Conservation (phyloP, 2,329 filamentous ascomycete genomes). For the Calcarisporium arbuscula region DNA sequence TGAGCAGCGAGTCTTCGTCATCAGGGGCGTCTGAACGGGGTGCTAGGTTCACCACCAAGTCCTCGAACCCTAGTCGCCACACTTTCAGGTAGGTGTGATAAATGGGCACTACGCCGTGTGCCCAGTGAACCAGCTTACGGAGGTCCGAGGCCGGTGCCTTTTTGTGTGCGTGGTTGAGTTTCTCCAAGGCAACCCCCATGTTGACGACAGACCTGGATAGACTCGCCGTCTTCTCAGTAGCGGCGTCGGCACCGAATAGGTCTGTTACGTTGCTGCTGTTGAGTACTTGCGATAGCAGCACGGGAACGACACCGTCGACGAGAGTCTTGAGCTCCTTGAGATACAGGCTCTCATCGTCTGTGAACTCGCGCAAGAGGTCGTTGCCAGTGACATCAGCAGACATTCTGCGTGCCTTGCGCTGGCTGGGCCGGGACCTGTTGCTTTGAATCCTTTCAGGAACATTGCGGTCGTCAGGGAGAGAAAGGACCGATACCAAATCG, state of each 20-base stretch:
- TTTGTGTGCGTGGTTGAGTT: slow-evolving; percentile 72
- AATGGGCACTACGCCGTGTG: slow-evolving; percentile 66
- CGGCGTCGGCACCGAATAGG: slow-evolving; percentile 55
- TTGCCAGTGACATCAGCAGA: slow-evolving; percentile 62
- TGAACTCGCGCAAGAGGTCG: slow-evolving; percentile 74
- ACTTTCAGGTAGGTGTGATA: slow-evolving; percentile 82
- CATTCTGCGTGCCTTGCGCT: slow-evolving; percentile 65
- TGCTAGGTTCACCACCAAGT: slow-evolving; percentile 87
- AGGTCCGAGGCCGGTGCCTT: slow-evolving; percentile 70
- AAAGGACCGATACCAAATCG: slow-evolving; percentile 89
- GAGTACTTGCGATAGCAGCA: slow-evolving; percentile 79
- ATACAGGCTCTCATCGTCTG: slow-evolving; percentile 80
- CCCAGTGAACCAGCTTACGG: slow-evolving; percentile 72
- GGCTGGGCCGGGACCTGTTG: slow-evolving; percentile 69
- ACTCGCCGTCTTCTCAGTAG: slow-evolving; percentile 46
- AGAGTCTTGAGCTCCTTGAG: slow-evolving; percentile 85
- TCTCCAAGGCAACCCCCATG: slow-evolving; percentile 88
- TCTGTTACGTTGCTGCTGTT: slow-evolving; percentile 60
- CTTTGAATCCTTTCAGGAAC: slow-evolving; percentile 58
- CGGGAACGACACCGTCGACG: slow-evolving; percentile 91
- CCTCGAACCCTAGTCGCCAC: slow-evolving; percentile 91
- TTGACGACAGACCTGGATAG: slow-evolving; percentile 84
- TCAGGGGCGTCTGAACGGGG: slow-evolving; percentile 50
- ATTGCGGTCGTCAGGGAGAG: slow-evolving; percentile 54
- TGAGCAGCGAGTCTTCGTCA: slow-evolving; percentile 54